A percentile compares a stretch with the other conserved stretches of the same genome.
These are phyloP conservation scores for Neofusicoccum laricinum DNA, from an alignment of 2,329 filamentous ascomycete genomes.

Conservation along the genomic window DNA sequence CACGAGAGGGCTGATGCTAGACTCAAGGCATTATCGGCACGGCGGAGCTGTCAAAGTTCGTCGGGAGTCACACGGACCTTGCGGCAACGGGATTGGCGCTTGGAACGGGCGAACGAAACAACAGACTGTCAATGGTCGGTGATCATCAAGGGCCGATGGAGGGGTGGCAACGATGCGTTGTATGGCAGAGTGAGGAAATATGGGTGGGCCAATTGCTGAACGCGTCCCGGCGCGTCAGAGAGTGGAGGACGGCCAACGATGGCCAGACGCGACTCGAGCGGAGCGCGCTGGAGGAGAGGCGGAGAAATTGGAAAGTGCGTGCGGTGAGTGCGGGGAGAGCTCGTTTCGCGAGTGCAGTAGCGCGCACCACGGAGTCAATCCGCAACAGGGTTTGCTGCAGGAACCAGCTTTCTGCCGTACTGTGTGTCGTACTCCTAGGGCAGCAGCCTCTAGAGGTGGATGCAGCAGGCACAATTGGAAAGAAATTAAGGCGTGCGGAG, in stretches of 20 bases:
- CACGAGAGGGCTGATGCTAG: neutral
- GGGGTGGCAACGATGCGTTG: neutral
- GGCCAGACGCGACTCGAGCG: neutral
- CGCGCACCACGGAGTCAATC: neutral
- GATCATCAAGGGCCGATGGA: neutral
- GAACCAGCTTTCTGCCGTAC: neutral
- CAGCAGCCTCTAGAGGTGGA: neutral
- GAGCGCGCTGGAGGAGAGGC: neutral
- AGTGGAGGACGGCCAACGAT: neutral
- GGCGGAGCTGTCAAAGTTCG: neutral
- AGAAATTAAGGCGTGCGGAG: too few relatives aligned
- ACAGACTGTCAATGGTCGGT: neutral
- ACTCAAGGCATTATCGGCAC: neutral
- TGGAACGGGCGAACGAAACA: neutral
- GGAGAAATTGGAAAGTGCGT: neutral
- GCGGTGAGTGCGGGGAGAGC: neutral
- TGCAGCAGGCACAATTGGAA: neutral
- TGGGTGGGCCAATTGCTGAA: neutral
- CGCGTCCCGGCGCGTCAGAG: neutral
- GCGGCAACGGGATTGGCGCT: neutral
- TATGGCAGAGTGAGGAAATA: too few relatives aligned
- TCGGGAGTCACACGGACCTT: too few relatives aligned
- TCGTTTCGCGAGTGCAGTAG: neutral
- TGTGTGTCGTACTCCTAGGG: neutral
- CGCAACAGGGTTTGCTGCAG: neutral